A percentile compares a stretch with the other conserved stretches of the same genome.
Conservation (phyloP, 345 rosid species). For the Bruguiera sexangula region DNA sequence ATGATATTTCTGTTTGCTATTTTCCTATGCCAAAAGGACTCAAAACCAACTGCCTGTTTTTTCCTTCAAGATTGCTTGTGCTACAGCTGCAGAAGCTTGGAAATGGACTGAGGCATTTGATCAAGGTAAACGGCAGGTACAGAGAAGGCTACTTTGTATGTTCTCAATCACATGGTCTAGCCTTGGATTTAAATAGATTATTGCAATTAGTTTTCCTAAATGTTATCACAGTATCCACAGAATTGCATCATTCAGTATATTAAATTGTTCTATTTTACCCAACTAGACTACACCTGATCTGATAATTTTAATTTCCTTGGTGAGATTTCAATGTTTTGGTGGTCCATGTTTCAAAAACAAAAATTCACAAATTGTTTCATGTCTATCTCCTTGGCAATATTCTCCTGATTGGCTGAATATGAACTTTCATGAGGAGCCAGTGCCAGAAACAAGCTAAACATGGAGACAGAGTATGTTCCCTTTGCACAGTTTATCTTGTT, state of each 20-base stretch:
- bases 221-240: slow-evolving; percentile 4
- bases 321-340: background rate
- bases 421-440: slow-evolving; percentile 62
- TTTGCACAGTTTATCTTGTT: slow-evolving; percentile 17
- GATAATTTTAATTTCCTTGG: too few relatives aligned
- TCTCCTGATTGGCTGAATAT: slow-evolving; percentile 56
- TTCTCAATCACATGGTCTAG: slow-evolving; percentile 2
- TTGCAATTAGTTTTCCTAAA: background rate
- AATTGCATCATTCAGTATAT: background rate
- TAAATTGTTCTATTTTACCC: background rate
- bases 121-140: slow-evolving; percentile 91
- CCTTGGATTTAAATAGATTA: background rate
- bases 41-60: slow-evolving; percentile 18
- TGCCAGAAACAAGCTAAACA: slow-evolving; percentile 69
- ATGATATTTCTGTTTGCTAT: background rate
- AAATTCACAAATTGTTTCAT: slow-evolving; percentile 1
- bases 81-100: slow-evolving; percentile 74
- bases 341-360: too few relatives aligned
- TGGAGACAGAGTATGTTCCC: slow-evolving; percentile 70
- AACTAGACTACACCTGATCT: too few relatives aligned
- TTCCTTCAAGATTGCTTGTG: slow-evolving; percentile 79
- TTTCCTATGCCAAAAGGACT: slow-evolving; percentile 3
- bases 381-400: slow-evolving; percentile 12
- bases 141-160: slow-evolving; percentile 17
- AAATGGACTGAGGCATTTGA: slow-evolving; percentile 96